These are phyloP conservation scores for Clonostachys rosea DNA, from an alignment of 2,329 filamentous ascomycete genomes.

Conservation along the genomic window DNA sequence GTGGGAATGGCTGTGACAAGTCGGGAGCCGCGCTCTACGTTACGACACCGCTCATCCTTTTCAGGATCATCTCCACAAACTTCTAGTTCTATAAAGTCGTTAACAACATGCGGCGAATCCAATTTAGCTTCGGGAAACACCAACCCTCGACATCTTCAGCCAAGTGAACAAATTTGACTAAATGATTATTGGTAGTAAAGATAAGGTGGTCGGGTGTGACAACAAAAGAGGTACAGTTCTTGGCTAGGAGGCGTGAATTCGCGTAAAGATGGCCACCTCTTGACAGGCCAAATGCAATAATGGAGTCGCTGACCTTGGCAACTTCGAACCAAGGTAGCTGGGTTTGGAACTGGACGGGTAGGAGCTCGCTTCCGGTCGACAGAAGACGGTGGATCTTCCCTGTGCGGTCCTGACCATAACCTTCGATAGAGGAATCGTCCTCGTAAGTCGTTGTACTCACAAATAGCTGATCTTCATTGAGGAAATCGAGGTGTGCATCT, in stretches of 20 bases:
- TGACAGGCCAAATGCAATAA: constrained; percentile 60
- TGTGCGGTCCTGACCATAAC: constrained; percentile 38
- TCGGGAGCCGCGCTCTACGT: constrained; percentile 82
- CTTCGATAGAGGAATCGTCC: constrained; percentile 16
- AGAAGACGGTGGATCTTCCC: constrained; percentile 38
- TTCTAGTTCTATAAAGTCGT: constrained; percentile 60
- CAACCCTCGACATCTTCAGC: constrained; percentile 55
- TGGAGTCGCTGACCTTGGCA: constrained; percentile 31
- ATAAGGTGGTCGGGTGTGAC: constrained; percentile 79
- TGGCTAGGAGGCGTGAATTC: constrained; percentile 67
- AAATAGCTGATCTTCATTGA: constrained; percentile 12
- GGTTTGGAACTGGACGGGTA: constrained; percentile 31
- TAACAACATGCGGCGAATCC: not conserved
- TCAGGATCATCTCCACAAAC: constrained; percentile 86
- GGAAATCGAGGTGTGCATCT: constrained; percentile 6
- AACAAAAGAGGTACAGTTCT: constrained; percentile 89
- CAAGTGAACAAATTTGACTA: constrained; percentile 92
- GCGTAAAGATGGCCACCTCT: constrained; percentile 75
- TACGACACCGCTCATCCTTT: constrained; percentile 85
- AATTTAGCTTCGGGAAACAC: constrained; percentile 7
- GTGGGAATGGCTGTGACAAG: constrained; percentile 88
- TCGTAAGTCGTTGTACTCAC: constrained; percentile 24
- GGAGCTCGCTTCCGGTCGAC: constrained; percentile 19
- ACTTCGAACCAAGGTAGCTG: constrained; percentile 51
- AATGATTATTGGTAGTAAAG: constrained; percentile 86